These are phyloP conservation scores for Pythium sukuiense DNA, from an alignment of 352 stramenopile genomes.

Conservation along the genomic window DNA sequence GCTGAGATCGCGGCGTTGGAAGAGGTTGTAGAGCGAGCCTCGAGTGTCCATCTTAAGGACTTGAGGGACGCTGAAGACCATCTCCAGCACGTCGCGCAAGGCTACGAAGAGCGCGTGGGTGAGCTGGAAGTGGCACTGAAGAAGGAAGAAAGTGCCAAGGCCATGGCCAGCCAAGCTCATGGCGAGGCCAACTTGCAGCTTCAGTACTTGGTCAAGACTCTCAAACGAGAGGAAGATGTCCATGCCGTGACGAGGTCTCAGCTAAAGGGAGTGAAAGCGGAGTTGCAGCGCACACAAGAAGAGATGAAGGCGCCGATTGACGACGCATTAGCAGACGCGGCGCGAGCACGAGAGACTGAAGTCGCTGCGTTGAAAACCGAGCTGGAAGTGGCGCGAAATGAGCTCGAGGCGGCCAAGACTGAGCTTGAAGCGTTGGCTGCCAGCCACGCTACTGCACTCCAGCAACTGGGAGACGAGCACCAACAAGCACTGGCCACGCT, in stretches of 20 bases:
- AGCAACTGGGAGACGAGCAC: not conserved
- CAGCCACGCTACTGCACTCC: not conserved
- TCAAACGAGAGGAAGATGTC: conserved; percentile 14
- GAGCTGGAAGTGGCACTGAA: conserved; percentile 8
- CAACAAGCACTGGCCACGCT: not conserved
- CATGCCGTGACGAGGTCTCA: conserved; percentile 1
- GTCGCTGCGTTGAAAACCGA: conserved; percentile 10
- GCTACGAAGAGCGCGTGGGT: not conserved
- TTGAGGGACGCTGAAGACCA: conserved; percentile 8
- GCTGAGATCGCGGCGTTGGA: conserved; percentile 7
- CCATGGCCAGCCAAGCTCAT: not conserved
- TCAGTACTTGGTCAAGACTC: conserved; percentile 1
- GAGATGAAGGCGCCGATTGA: not conserved
- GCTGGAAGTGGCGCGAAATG: conserved; percentile 2
- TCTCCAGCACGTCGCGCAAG: not conserved
- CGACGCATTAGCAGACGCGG: not conserved
- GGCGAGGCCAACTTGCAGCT: conserved; percentile 12
- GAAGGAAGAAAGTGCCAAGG: not conserved
- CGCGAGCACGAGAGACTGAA: not conserved
- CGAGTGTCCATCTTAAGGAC: conserved; percentile 5
- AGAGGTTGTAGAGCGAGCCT: conserved; percentile 6
- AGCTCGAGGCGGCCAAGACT: not conserved
- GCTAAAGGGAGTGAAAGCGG: not conserved
- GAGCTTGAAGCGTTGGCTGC: not conserved
- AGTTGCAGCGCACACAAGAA: not conserved